Base-by-base conservation (phyloP, 345 rosid species). In the Punica granatum region DNA sequence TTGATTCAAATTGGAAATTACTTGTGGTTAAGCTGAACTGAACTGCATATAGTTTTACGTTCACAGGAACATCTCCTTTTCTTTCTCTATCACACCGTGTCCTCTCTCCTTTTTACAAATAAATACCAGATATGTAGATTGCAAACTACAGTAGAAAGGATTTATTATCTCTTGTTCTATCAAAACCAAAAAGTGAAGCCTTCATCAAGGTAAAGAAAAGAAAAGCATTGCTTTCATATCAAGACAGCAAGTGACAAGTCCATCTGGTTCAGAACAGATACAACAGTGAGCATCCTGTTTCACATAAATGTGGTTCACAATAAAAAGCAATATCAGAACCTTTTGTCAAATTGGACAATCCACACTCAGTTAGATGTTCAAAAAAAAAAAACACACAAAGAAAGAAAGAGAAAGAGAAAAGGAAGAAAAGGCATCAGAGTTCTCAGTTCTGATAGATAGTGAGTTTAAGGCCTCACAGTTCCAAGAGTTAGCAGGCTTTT, bases 401-500 rank as follows among this genome's bases (percentile, higher is more conserved):
- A n/a, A n/a, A n/a, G n/a, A n/a, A n/a, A n/a, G n/a, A n/a, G n/a
- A n/a, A n/a, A n/a, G n/a, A 35, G 7, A 15, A 28, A 23, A 39
- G 23, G 41, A 7, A 58, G 12, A 56, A 6, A 18, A 46, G 18
- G 53, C 23, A 46, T 2, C 53, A 46, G 6, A 23, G 21, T 4
- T 53, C 19, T 14, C 53, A 68, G 9, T 54, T 59, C 34, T 61
- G 14, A n/a, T 32, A 32, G 2, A 34, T 16, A 39, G 18, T 72
- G 68, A 67, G 70, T 42, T 46, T 56, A 60, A 74, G 72, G 80
- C 51, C 97, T 86, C 73, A 94, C 99, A 68, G 99, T 91, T 82
- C 99, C 99, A 74, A 94, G 88, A 46, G 99, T 94, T 74, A 94
- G 84, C 82, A 94, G 77, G 77, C 99, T 94, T 86, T 94, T 94